Base-by-base conservation (phyloP, 2,329 filamentous ascomycete genomes). In the Aspergillus sp. region DNA sequence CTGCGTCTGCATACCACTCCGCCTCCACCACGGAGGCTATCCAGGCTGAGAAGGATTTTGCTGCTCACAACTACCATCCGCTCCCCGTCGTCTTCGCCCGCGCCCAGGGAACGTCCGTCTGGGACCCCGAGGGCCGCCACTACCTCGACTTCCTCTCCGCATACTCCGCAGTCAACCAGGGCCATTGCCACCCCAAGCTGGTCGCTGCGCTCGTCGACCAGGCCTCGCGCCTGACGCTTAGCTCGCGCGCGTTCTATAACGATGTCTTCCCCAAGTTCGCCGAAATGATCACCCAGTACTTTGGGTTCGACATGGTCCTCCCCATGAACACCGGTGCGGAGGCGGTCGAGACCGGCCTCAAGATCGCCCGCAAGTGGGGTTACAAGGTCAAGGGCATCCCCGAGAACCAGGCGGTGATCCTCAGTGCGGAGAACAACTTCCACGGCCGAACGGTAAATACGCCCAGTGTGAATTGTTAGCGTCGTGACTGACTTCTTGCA, bases 271-370 rank as follows among this genome's bases (percentile, higher is more conserved):
- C 93, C 57, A 87, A 89, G 63, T 98, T 96, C 82, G 93, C 93
- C 6, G 89, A 96, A 78, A 96, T 95, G 78, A 88, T 96, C 62
- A 93, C 90, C 66, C 78, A 85, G 64, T 88, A 90, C 72, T 96
- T 97, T 74, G 92, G 91, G 61, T 98, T 96, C 74, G 93, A 98
- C 76, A 97, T 97, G 93, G 91, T 96, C 34, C 78, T 98, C 74
- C 93, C 93, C 64, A 97, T 98, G 93, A 97, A 97, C 81, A 98
- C 93, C 2, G 93, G 93, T 58, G 93, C 93, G 20, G 93, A 98
- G 78, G 93, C 93, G 8, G 92, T 96, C 36, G 93, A 98, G 83
- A 97, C 93, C 0, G 93, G 89, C 12, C 87, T 98, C 78, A 98
- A 98, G 83, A 87, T 98, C 77, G 93, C 93, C 58, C 85, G 93